These are phyloP conservation scores for Candida sp. DNA, from an alignment of 1,139 yeast species.

Conservation along the genomic window DNA sequence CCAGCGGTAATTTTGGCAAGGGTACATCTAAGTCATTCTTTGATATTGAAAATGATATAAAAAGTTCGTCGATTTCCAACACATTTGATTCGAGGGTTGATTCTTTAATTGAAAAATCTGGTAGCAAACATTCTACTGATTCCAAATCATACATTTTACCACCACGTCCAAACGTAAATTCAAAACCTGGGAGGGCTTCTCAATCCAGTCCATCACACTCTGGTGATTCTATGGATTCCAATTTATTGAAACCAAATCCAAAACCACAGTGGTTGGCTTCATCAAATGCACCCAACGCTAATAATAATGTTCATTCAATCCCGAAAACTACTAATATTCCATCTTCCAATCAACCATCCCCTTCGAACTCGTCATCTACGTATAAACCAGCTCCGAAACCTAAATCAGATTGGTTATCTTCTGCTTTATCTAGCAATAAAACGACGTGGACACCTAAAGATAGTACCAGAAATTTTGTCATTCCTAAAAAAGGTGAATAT, in stretches of 20 bases:
- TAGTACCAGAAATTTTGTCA: background rate
- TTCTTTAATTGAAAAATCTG: too few species aligned
- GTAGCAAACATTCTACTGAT: too few species aligned
- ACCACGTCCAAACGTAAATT: constrained; percentile 4
- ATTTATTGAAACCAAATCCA: constrained; percentile 2
- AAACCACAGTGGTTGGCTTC: constrained; percentile 1
- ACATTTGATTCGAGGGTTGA: background rate
- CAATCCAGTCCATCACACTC: too few species aligned
- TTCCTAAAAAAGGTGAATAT: background rate
- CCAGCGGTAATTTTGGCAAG: background rate
- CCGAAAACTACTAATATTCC: too few species aligned
- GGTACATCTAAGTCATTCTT: constrained; percentile 13
- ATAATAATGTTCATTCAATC: too few species aligned
- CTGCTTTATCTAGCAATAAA: constrained; percentile 7
- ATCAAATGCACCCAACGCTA: background rate
- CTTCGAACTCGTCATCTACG: background rate
- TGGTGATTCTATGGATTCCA: too few species aligned
- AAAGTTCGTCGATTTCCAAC: constrained; percentile 5
- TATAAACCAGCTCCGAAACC: background rate
- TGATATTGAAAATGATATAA: constrained; percentile 18
- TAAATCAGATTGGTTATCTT: constrained; percentile 16
- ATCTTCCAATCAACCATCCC: too few species aligned
- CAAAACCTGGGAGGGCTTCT: background rate
- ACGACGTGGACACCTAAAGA: background rate
- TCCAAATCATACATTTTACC: background rate